Conservation (phyloP, 208 protist species). For the Acanthamoeba castellanii region DNA sequence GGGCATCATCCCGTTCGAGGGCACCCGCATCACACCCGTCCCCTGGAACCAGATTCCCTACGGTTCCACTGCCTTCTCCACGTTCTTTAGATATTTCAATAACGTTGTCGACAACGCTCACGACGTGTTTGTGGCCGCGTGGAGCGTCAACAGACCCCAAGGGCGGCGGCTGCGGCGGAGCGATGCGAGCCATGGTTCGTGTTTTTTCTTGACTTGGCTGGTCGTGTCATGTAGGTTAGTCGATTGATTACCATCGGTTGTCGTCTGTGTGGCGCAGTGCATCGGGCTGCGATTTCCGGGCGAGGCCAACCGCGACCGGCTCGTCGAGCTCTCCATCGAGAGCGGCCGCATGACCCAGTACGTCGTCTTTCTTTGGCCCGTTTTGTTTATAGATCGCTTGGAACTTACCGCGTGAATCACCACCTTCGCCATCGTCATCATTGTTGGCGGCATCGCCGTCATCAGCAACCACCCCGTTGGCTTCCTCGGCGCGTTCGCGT, state of each 20-base stretch:
- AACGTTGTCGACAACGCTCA: too few species aligned
- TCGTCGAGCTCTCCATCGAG: constrained; percentile 74
- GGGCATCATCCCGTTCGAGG: constrained; percentile 19
- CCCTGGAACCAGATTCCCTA: not conserved
- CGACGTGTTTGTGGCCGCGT: not conserved
- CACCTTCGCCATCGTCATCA: too few species aligned
- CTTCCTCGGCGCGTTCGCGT: constrained; percentile 72
- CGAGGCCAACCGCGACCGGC: not conserved
- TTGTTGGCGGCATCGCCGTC: too few species aligned
- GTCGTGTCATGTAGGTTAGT: too few species aligned
- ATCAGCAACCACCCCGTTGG: constrained; percentile 75
- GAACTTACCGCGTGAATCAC: too few species aligned
- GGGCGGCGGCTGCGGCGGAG: constrained; percentile 75
- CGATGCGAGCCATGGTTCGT: constrained; percentile 78
- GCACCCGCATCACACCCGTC: constrained; percentile 2
- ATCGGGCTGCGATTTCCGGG: not conserved
- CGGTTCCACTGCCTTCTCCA: not conserved
- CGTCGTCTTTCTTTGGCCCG: not conserved
- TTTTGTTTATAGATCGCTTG: not conserved
- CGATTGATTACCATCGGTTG: not conserved
- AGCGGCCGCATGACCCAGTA: constrained; percentile 79
- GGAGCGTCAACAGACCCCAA: not conserved
- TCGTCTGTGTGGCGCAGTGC: constrained; percentile 60
- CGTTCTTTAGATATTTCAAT: too few species aligned
- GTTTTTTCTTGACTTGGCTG: too few species aligned